Conservation (phyloP, 2,329 filamentous ascomycete species). For the Corinectria fuckeliana region DNA sequence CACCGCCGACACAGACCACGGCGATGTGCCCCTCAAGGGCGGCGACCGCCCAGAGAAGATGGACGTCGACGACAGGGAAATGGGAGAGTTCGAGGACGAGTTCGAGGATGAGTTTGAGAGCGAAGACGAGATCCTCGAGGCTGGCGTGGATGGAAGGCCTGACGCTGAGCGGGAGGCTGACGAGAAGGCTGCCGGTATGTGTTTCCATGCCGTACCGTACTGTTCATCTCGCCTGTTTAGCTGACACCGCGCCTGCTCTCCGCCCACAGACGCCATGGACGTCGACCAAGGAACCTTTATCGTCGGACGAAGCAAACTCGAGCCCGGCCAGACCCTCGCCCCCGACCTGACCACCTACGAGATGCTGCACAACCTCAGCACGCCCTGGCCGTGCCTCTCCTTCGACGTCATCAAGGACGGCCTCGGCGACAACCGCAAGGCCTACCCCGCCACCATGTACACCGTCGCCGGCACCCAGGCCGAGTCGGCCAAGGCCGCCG, state of each 20-base stretch:
- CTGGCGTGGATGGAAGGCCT: constrained; percentile 89
- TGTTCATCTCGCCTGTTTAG: neutral
- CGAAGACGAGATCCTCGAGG: constrained; percentile 89
- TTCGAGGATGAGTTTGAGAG: constrained; percentile 92
- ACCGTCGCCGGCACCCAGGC: constrained; percentile 95
- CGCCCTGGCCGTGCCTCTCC: constrained; percentile 95
- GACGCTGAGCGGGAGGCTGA: constrained; percentile 93
- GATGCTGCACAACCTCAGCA: constrained; percentile 94
- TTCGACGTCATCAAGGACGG: constrained; percentile 90
- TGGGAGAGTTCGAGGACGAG: constrained; percentile 92
- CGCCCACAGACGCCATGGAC: constrained; percentile 80
- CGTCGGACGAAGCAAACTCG: constrained; percentile 89
- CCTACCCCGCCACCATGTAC: constrained; percentile 96
- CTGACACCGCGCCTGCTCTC: neutral
- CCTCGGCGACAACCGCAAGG: constrained; percentile 86
- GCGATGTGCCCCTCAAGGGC: constrained; percentile 61
- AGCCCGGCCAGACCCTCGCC: constrained; percentile 86
- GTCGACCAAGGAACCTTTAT: constrained; percentile 96
- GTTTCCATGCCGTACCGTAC: too few relatives aligned
- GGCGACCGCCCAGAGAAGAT: constrained; percentile 67
- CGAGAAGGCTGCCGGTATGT: constrained; percentile 61
- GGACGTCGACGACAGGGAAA: constrained; percentile 63
- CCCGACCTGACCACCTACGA: constrained; percentile 96
- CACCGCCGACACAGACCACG: constrained; percentile 44
- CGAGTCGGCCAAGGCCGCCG: constrained; percentile 73